phyloP scores from a whole-genome alignment of 1,284 basidiomycete genomes.

The Naganishia albida region DNA sequence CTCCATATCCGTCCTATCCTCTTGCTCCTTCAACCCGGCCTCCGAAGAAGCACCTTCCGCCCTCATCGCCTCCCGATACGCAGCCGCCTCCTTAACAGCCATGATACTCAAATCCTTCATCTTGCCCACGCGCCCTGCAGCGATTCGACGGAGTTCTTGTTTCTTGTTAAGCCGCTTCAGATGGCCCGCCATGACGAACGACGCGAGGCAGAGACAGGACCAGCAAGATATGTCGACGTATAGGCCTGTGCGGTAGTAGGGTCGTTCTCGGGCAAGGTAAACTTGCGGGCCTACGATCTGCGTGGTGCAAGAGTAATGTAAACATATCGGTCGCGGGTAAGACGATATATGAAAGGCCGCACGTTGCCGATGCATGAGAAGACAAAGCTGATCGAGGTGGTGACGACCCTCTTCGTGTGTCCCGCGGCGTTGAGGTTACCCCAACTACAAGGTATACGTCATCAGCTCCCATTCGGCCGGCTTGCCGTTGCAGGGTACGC shows the following conservation, averaged over 20 bases:
- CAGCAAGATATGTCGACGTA: slow-evolving; percentile 48
- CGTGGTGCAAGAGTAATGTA: too few species aligned
- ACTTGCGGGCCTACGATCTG: slow-evolving; percentile 47
- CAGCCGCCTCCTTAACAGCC: slow-evolving; percentile 37
- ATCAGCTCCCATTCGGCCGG: neutral
- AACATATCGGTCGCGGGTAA: too few species aligned
- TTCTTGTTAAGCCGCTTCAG: slow-evolving; percentile 44
- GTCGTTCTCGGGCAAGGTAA: slow-evolving; percentile 43
- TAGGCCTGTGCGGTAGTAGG: slow-evolving; percentile 42
- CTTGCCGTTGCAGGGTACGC: neutral
- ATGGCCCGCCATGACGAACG: slow-evolving; percentile 47
- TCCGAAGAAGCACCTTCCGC: neutral
- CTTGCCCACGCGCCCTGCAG: slow-evolving; percentile 44
- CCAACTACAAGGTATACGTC: slow-evolving; percentile 34
- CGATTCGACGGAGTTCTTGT: slow-evolving; percentile 44
- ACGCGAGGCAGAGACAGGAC: slow-evolving; percentile 40
- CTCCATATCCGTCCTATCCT: slow-evolving; percentile 8
- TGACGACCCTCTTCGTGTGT: slow-evolving; percentile 47
- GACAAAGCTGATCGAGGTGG: slow-evolving; percentile 42
- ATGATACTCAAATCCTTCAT: slow-evolving; percentile 48
- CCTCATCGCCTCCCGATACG: slow-evolving; percentile 38
- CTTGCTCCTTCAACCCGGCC: too few species aligned
- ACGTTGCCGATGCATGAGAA: slow-evolving; percentile 42
- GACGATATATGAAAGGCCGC: neutral
- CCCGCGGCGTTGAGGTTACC: slow-evolving; percentile 45